Base-by-base conservation (phyloP, 129 eudicot genomes). In the Mikania micrantha region DNA sequence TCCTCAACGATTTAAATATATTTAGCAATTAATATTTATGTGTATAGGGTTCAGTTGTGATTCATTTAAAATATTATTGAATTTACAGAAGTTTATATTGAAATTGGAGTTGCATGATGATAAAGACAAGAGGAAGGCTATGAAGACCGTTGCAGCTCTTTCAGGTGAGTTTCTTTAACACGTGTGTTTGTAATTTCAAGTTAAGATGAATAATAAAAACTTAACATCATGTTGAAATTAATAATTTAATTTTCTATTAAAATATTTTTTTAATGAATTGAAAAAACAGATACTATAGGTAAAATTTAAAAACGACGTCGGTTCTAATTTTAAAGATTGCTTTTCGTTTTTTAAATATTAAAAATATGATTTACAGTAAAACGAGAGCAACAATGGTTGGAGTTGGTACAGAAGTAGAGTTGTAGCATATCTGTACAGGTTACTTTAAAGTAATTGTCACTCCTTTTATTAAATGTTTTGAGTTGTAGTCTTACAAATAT, bases 51-150 rank as follows among this genome's bases (percentile, higher is more conserved):
- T 60, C 39, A 44, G n/a, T 34, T 35, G 20, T 44, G 19, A 45
- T 52, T 63, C n/a, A 25, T 25, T 24, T 62, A 25, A 62, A 15
- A 35, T 16, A 48, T 5, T 45, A 21, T 36, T 73, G 4, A 16
- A 67, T 35, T 68, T 56, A 13, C 80, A 78, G 82, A 80, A 80
- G 22, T 70, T 75, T 60, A 70, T 80, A 68, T 67, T 80, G 78
- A 70, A 67, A 35, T 42, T 80, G 74, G 85, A 70, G n/a, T 40
- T 80, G 63, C 59, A 45, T 45, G 85, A 80, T 66, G 81, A 75
- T 2, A 80, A 62, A 70, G 85, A 80, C 38, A 80, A 80, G 74
- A 57, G 85, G 19, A 80, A 80, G 74, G 85, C 85, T 48, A 64
- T 80, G 81, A 80, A 80, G 63, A 80, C 66, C 2, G 78, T 80